Evolutionary conservation across 2,329 filamentous ascomycete species (phyloP), one percentile per base, ranked within the genome.

Genomic region (Pseudogymnoascus sp.): DNA sequence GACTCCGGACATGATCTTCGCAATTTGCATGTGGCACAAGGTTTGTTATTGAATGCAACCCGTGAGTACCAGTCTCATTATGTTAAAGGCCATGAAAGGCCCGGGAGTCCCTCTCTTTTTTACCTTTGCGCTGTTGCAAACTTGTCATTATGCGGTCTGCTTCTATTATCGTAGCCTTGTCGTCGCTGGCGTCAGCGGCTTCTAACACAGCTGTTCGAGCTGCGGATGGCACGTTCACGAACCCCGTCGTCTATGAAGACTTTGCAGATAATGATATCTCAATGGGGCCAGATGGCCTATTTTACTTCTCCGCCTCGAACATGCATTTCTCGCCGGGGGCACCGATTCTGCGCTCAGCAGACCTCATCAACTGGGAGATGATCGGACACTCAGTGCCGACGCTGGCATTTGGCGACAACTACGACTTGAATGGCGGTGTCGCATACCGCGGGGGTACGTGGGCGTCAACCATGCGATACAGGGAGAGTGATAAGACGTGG

Each of bases 261-360:
- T 75, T 82, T 36, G 77, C 82, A 0, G 82, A 85, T 65, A 74
- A 80, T 15, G 82, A 85, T 65, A 74, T 85, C 13, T 78, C 81
- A 66, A 75, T 79, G 5, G 75, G 81, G 0, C 74, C 76, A 3
- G 75, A 81, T 64, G 48, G 48, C 29, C 75, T 76, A 1, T 80
- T 59, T 31, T 84, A 77, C 69, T 84, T 83, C 66, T 79, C 79
- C 0, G 79, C 81, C 0, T 83, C 81, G 1, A 82, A 77, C 5
- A 81, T 84, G 67, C 78, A 80, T 59, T 83, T 80, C 66, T 82
- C 78, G 3, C 82, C 82, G 0, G 82, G 81, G 10, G 82, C 82
- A 0, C 81, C 82, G 0, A 72, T 85, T 2, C 72, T 85, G 0
- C 75, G 76, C 18, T 84, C 82, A 0, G 78, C 78, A 58, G 80